Evolutionary conservation across 1,284 basidiomycete genomes (phyloP).

Genomic region (Boletus smithii): DNA sequence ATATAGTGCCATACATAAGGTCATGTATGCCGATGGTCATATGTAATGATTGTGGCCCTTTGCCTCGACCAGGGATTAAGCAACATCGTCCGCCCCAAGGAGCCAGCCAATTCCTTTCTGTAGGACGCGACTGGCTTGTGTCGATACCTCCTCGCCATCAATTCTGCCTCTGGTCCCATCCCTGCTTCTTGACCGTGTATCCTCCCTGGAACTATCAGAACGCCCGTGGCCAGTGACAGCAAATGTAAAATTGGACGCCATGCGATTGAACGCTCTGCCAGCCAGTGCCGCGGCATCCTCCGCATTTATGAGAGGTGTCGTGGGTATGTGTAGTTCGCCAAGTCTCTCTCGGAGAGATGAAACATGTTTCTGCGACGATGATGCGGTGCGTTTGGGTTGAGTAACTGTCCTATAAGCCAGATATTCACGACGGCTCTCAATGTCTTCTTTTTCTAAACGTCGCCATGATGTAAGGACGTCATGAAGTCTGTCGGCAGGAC

Average conservation of each 20-base stretch:
- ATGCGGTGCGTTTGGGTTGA: conserved; percentile 20
- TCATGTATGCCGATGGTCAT: conserved; percentile 13
- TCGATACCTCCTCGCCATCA: conserved; percentile 60
- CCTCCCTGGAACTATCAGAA: conserved; percentile 44
- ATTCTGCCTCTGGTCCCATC: conserved; percentile 40
- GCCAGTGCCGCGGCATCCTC: conserved; percentile 74
- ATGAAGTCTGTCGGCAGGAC: conserved; percentile 74
- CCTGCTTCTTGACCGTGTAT: conserved; percentile 40
- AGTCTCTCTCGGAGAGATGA: conserved; percentile 58
- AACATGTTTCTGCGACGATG: conserved; percentile 27
- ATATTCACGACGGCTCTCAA: conserved; percentile 46
- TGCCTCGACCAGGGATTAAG: conserved; percentile 5
- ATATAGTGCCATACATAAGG: conserved; percentile 23
- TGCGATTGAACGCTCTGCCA: conserved; percentile 66
- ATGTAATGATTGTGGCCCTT: conserved; percentile 18
- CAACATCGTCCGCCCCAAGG: conserved; percentile 69
- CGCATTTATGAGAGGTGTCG: conserved; percentile 59
- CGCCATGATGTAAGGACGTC: conserved; percentile 76
- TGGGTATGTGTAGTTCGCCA: conserved; percentile 60
- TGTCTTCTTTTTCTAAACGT: conserved; percentile 60
- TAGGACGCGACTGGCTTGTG: conserved; percentile 68
- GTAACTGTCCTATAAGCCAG: conserved; percentile 31
- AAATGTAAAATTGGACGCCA: conserved; percentile 78
- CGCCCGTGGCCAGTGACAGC: conserved; percentile 46
- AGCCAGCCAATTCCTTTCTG: conserved; percentile 86